Base-by-base conservation (phyloP, 768 basidiomycete genomes). In the Agaricus blazei region DNA sequence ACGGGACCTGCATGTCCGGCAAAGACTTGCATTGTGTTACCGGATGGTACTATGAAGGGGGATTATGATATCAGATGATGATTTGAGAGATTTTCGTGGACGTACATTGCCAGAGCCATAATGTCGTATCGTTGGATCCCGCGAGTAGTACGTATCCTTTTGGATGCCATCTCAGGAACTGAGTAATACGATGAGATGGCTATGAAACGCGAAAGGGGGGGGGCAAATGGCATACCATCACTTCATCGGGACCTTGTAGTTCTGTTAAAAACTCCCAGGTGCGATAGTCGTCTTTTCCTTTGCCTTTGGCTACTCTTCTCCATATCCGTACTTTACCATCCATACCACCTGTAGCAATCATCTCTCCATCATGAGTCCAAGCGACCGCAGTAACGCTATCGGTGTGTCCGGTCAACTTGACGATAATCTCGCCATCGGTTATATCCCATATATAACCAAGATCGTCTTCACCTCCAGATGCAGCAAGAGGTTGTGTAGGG, bases 111-210 rank as follows among this genome's bases (percentile, higher is more conserved):
- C 94, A 99, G 60, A 99, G 74, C 97, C 97, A 99, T 26, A 93
- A 84, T 0, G 90, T 96, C 6, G 87, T 81, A 69, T 98, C 96
- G 61, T 96, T 92, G 7, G 91, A 88, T 41, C 97, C 97, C 1
- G 90, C 93, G 4, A 98, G 78, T 0, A 99, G 79, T 2, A 96
- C 87, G 38, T 76, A 71, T 4, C 95, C 97, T 67, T 87, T 95
- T 0, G 97, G 97, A 75, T 99, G 97, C 96, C 96, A 99, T 73
- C 84, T 78, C 48, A 98, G 65, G 80, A 92, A 98, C 95, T 98
- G 57, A 4, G 54, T 34, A 24, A 34, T 24, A 54, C 27, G 59
- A 15, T 48, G n/a, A 41, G 42, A 15, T 37, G 7, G 37, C 43
- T 9, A 31, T 45, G 40, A 31, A 56, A 4, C 47, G 15, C 3